These are phyloP conservation scores for Colletotrichum chlorophyti DNA, from an alignment of 2,329 filamentous ascomycete genomes.

Conservation along the genomic window DNA sequence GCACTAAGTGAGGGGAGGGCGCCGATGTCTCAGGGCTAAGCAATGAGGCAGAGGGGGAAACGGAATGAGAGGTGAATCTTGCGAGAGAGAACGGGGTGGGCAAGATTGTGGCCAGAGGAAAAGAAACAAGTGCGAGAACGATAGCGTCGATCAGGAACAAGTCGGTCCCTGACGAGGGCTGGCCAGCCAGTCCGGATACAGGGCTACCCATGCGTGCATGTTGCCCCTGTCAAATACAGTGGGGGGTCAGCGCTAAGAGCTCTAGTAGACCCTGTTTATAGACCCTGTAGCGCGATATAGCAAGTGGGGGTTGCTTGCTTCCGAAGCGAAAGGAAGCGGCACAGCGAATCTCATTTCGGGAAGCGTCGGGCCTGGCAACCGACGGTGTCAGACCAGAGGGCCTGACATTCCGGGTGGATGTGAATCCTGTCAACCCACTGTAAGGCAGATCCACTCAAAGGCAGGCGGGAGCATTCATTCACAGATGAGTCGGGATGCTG, in stretches of 20 bases:
- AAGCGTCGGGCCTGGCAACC: background rate
- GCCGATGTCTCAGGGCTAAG: accelerated
- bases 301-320: background rate
- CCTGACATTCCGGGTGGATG: background rate
- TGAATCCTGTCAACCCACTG: background rate
- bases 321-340: background rate
- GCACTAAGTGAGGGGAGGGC: accelerated
- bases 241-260: no score
- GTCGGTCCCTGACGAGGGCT: background rate
- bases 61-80: background rate
- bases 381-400: background rate
- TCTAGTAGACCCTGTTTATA: no score
- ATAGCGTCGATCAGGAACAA: background rate
- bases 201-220: no score
- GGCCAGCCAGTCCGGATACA: background rate
- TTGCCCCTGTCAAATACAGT: background rate
- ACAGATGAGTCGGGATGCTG: no score
- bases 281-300: no score
- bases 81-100: background rate
- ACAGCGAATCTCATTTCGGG: background rate
- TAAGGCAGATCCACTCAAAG: no score
- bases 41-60: background rate
- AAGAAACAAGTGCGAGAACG: background rate
- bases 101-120: background rate
- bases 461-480: background rate